These are phyloP conservation scores for Mycosphaerella sp. DNA, from an alignment of 2,329 filamentous ascomycete genomes.

Conservation along the genomic window DNA sequence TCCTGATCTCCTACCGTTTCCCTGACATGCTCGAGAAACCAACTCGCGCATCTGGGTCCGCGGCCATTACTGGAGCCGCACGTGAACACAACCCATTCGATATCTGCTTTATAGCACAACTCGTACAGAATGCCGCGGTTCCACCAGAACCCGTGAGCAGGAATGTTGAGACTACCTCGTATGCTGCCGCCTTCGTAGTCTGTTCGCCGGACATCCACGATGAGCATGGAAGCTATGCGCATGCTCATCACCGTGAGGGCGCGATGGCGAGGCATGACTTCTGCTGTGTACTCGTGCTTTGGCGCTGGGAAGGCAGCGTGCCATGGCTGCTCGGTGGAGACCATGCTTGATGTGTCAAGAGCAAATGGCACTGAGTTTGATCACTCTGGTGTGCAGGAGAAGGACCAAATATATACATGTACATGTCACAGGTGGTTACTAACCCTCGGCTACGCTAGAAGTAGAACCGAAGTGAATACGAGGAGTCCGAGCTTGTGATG, in stretches of 20 bases:
- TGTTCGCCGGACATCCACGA: slow-evolving; percentile 43
- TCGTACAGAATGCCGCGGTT: slow-evolving; percentile 42
- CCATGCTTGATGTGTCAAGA: slow-evolving; percentile 13
- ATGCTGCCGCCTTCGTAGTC: slow-evolving; percentile 45
- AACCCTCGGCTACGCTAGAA: background rate
- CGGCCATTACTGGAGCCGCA: slow-evolving; percentile 36
- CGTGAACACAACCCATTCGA: slow-evolving; percentile 44
- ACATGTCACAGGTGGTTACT: no score
- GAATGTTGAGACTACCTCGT: slow-evolving; percentile 43
- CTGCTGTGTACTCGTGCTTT: slow-evolving; percentile 31
- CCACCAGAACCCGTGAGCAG: slow-evolving; percentile 45
- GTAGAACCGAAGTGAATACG: background rate
- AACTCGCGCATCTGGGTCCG: slow-evolving; percentile 33
- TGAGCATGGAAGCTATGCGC: slow-evolving; percentile 36
- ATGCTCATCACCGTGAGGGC: slow-evolving; percentile 35
- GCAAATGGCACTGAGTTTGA: background rate
- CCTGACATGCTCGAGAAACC: slow-evolving; percentile 35
- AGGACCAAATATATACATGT: no score
- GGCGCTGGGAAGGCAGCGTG: slow-evolving; percentile 40
- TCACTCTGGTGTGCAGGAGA: no score
- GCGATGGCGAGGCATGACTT: slow-evolving; percentile 36
- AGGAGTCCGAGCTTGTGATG: background rate
- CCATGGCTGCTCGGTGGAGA: slow-evolving; percentile 33
- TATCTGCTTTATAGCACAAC: slow-evolving; percentile 40
- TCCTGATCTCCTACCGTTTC: slow-evolving; percentile 34